A percentile compares a stretch with the other conserved stretches of the same genome.
These are phyloP conservation scores for Clitopilus passeckerianus DNA, from an alignment of 768 basidiomycete species.

Conservation along the genomic window DNA sequence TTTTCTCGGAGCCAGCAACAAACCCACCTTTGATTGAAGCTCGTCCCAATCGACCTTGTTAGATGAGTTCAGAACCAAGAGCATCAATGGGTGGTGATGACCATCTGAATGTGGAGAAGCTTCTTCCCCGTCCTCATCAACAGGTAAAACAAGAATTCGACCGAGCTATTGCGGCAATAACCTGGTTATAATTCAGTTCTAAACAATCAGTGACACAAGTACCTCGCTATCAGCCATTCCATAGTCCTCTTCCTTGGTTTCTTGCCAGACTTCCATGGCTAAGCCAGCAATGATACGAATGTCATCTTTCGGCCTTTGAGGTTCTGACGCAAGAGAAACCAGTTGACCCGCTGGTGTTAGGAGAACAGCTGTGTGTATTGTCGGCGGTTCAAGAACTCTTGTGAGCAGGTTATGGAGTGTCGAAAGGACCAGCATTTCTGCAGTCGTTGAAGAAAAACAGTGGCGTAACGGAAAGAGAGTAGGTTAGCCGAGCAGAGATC, in stretches of 20 bases:
- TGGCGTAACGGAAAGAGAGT: not conserved
- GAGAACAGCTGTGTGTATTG: constrained; percentile 66
- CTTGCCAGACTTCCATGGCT: constrained; percentile 73
- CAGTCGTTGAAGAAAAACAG: not conserved
- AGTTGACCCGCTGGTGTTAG: constrained; percentile 73
- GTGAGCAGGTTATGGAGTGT: constrained; percentile 61
- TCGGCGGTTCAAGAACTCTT: constrained; percentile 54
- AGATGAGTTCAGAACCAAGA: constrained; percentile 65
- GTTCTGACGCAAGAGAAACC: constrained; percentile 57
- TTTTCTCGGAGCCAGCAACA: not conserved
- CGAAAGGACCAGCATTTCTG: constrained; percentile 63
- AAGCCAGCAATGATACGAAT: constrained; percentile 70
- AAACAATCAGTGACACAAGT: constrained; percentile 10
- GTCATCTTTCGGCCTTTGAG: constrained; percentile 62
- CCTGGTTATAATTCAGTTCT: not conserved
- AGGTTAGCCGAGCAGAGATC: not conserved
- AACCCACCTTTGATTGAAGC: constrained; percentile 55
- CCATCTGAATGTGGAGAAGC: constrained; percentile 9
- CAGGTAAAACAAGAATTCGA: constrained; percentile 61
- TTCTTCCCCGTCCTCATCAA: constrained; percentile 33
- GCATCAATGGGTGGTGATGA: constrained; percentile 51
- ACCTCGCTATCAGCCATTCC: constrained; percentile 83
- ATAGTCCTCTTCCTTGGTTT: constrained; percentile 57
- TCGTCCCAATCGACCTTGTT: constrained; percentile 61
- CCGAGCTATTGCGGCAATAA: constrained; percentile 45